Conservation (phyloP, 768 basidiomycete species). For the Hypholoma sublateritium region DNA sequence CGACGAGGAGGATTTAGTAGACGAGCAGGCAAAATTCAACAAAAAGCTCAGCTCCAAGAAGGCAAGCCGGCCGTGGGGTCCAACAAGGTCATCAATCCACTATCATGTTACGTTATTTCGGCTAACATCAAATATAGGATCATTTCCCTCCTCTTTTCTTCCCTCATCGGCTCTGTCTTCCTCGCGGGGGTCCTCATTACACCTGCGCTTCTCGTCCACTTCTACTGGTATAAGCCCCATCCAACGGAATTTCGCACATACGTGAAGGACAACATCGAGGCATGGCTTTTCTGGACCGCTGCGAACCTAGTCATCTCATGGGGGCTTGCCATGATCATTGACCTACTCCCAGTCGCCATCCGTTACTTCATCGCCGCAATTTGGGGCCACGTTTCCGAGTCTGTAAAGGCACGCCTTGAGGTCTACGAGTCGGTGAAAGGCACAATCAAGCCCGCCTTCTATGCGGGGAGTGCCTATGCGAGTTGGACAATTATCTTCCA, state of each 20-base stretch:
- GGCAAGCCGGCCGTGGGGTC: slow-evolving; percentile 43
- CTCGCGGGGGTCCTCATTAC: slow-evolving; percentile 61
- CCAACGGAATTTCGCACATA: slow-evolving; percentile 55
- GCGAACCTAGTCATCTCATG: slow-evolving; percentile 77
- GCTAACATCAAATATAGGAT: slow-evolving; percentile 38
- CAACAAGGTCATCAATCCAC: slow-evolving; percentile 44
- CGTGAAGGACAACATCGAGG: slow-evolving; percentile 65
- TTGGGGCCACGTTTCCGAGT: slow-evolving; percentile 80
- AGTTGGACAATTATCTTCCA: slow-evolving; percentile 78
- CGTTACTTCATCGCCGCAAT: slow-evolving; percentile 52
- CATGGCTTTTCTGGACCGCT: slow-evolving; percentile 84
- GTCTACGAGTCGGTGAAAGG: slow-evolving; percentile 71
- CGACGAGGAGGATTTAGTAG: slow-evolving; percentile 72
- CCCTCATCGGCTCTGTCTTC: slow-evolving; percentile 70
- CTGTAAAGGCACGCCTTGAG: slow-evolving; percentile 64
- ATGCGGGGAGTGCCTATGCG: slow-evolving; percentile 67
- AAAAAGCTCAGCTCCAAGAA: slow-evolving; percentile 53
- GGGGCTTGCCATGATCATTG: slow-evolving; percentile 72
- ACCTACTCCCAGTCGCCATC: slow-evolving; percentile 59
- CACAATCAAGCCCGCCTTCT: slow-evolving; percentile 69
- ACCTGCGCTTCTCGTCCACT: slow-evolving; percentile 62
- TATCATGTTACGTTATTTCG: not conserved
- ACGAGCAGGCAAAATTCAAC: slow-evolving; percentile 68
- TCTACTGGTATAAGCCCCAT: slow-evolving; percentile 68
- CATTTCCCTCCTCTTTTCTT: slow-evolving; percentile 63